These are phyloP conservation scores for Coemansia sp. DNA, from an alignment of 192 early-diverging fungal genomes.

Conservation along the genomic window DNA sequence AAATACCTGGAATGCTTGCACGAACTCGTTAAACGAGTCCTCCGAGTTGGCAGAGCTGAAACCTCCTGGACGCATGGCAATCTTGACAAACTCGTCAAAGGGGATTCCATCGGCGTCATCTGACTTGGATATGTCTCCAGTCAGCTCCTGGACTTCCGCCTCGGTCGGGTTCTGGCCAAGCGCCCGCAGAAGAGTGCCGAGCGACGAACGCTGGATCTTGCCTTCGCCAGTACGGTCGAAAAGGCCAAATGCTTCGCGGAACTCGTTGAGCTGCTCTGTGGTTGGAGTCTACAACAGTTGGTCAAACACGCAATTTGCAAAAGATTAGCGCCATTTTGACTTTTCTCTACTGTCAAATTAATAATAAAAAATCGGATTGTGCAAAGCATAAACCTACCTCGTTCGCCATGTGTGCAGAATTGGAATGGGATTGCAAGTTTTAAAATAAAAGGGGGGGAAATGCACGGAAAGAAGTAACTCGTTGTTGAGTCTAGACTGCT, in stretches of 20 bases:
- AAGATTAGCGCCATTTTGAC: not conserved
- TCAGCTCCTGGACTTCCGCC: constrained; percentile 66
- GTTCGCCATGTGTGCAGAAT: not conserved
- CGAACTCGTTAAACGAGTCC: constrained; percentile 69
- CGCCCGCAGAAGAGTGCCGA: constrained; percentile 75
- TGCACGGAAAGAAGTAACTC: not conserved
- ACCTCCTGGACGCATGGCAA: constrained; percentile 69
- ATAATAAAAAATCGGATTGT: not conserved
- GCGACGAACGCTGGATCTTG: constrained; percentile 60
- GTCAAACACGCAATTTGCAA: not conserved
- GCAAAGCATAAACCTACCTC: not conserved
- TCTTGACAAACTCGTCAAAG: constrained; percentile 72
- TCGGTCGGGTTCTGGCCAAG: constrained; percentile 80
- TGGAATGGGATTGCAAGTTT: not conserved
- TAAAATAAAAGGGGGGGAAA: constrained; percentile 6
- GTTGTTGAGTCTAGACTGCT: not conserved
- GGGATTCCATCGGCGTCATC: constrained; percentile 54
- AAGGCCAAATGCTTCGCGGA: constrained; percentile 76
- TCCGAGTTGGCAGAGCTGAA: constrained; percentile 65
- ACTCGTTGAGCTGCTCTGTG: constrained; percentile 59
- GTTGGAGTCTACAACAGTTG: constrained; percentile 24
- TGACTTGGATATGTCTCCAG: constrained; percentile 47
- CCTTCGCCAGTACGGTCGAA: constrained; percentile 77
- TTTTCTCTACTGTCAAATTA: not conserved
- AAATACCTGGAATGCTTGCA: constrained; percentile 86